Percentiles rank a stretch among this genome's conserved stretches.
phyloP scores from a whole-genome alignment of 1,284 basidiomycete species.

The Rugosomyces carneus region DNA sequence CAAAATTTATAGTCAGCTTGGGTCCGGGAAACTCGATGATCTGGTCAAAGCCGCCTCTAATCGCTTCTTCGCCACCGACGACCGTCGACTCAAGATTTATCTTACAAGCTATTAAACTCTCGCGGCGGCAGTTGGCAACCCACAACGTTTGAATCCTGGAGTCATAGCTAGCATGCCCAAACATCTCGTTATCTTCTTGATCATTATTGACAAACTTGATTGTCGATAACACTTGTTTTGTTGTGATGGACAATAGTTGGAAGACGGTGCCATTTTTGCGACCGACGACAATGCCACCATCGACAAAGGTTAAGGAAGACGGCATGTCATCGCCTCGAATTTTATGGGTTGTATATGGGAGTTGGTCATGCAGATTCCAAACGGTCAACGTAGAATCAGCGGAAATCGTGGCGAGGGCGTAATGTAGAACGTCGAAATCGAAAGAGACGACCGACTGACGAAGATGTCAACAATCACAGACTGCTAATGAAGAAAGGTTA shows the following conservation, averaged over 20 bases:
- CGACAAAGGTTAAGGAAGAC: conserved; percentile 74
- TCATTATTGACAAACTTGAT: conserved; percentile 67
- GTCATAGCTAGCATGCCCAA: conserved; percentile 78
- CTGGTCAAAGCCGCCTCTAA: conserved; percentile 66
- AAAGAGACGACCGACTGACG: conserved; percentile 67
- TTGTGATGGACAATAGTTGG: conserved; percentile 66
- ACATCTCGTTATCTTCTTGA: conserved; percentile 72
- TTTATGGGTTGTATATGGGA: conserved; percentile 66
- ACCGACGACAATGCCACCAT: conserved; percentile 72
- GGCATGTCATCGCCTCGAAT: conserved; percentile 72
- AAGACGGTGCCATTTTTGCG: conserved; percentile 75
- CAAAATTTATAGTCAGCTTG: conserved; percentile 81
- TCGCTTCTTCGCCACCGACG: conserved; percentile 50
- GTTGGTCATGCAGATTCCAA: conserved; percentile 71
- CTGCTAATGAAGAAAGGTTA: not conserved
- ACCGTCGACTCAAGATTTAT: conserved; percentile 60
- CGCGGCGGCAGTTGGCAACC: conserved; percentile 77
- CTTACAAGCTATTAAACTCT: conserved; percentile 75
- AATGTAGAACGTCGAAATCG: conserved; percentile 71
- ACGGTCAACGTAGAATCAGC: conserved; percentile 72
- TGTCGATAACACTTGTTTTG: conserved; percentile 67
- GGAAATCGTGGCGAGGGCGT: conserved; percentile 70
- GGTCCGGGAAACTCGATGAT: conserved; percentile 74
- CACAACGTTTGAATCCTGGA: conserved; percentile 75
- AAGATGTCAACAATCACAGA: not conserved